phyloP scores from a whole-genome alignment of 257 asterid genomes.

The Solanum rostratum region DNA sequence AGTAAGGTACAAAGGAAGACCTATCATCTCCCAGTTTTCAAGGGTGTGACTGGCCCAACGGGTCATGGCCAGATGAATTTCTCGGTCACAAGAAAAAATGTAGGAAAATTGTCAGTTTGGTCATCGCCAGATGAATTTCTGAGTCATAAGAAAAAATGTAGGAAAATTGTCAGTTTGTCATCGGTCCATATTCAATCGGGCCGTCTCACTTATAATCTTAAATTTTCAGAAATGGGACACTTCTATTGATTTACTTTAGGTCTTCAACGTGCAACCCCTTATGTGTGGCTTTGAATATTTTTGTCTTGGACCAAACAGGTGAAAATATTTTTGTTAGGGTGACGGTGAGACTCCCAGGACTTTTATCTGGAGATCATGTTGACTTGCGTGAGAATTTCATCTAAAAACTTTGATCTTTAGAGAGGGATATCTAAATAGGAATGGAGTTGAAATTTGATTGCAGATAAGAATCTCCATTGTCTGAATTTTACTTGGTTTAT shows the following conservation, averaged over 20 bases:
- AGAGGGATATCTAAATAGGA: background rate
- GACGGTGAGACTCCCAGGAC: background rate
- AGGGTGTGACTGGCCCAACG: no score
- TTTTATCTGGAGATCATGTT: background rate
- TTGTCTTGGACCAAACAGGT: background rate
- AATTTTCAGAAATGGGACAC: background rate
- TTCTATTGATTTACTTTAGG: background rate
- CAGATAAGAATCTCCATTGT: background rate
- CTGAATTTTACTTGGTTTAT: background rate
- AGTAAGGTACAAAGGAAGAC: no score
- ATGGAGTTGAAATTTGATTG: background rate
- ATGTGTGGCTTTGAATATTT: background rate
- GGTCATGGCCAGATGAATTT: no score
- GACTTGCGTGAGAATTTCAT: background rate
- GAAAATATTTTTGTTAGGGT: background rate
- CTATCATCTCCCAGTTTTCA: no score
- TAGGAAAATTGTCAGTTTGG: background rate
- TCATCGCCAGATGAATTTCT: no score
- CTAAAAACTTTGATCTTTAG: background rate
- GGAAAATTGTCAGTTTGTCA: background rate
- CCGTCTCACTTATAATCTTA: background rate
- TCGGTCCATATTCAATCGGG: background rate
- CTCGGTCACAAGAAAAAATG: background rate
- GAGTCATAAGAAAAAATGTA: background rate
- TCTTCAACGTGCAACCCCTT: background rate